These are phyloP conservation scores for Peronospora tabacina DNA, from an alignment of 352 stramenopile species.

Conservation along the genomic window DNA sequence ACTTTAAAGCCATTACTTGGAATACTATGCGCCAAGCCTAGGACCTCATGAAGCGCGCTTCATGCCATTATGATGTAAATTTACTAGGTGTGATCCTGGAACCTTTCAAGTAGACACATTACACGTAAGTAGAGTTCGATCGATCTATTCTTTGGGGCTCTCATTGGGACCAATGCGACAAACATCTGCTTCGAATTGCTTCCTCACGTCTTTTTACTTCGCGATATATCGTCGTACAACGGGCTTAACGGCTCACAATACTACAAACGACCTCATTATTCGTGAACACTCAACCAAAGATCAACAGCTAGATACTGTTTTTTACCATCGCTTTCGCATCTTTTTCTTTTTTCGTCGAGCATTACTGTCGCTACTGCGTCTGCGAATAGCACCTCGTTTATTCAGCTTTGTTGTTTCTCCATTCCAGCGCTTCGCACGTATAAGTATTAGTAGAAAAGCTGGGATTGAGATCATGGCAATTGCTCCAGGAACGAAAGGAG, in stretches of 20 bases:
- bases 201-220: not conserved
- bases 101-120: no score
- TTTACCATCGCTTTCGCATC: conserved; percentile 17
- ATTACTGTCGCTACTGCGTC: conserved; percentile 14
- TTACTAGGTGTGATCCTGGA: no score
- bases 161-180: not conserved
- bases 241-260: not conserved
- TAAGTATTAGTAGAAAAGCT: conserved; percentile 23
- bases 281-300: not conserved
- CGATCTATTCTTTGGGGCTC: not conserved
- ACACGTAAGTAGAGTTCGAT: no score
- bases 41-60: no score
- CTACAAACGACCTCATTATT: conserved; percentile 1
- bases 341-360: conserved; percentile 24
- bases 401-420: conserved; percentile 16
- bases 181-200: not conserved
- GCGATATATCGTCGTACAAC: not conserved
- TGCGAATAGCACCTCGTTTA: conserved; percentile 19
- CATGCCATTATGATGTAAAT: no score
- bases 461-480: conserved; percentile 23
- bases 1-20: no score
- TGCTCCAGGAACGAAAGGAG: conserved; percentile 9
- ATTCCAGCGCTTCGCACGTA: conserved; percentile 26
- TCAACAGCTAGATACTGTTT: not conserved
- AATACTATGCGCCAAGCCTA: no score